These are phyloP conservation scores for Paraphaeosphaeria sporulosa DNA, from an alignment of 2,329 filamentous ascomycete species.

Conservation along the genomic window DNA sequence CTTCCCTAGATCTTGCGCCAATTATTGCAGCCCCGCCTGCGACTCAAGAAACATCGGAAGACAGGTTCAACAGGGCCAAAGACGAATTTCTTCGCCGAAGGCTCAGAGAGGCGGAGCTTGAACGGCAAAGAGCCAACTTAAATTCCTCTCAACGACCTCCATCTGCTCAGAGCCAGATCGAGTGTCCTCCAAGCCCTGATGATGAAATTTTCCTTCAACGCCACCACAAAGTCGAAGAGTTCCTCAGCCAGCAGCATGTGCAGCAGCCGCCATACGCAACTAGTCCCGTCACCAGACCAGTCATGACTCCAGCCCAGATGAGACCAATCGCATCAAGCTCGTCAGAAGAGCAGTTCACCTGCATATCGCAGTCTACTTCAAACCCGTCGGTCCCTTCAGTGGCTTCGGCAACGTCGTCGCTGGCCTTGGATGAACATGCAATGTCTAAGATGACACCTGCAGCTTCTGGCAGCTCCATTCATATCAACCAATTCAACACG, in stretches of 20 bases:
- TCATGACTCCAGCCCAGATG: slow-evolving; percentile 27
- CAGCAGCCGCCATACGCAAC: slow-evolving; percentile 46
- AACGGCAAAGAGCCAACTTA: slow-evolving; percentile 35
- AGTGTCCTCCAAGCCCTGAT: slow-evolving; percentile 59
- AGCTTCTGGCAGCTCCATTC: slow-evolving; percentile 48
- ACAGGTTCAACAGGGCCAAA: slow-evolving; percentile 47
- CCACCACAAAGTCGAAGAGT: slow-evolving; percentile 40
- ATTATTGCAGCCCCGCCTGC: slow-evolving; percentile 22
- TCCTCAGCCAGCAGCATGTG: slow-evolving; percentile 36
- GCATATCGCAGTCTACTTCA: slow-evolving; percentile 59
- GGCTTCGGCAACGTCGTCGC: slow-evolving; percentile 56
- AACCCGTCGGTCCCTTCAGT: slow-evolving; percentile 61
- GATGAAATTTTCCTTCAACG: slow-evolving; percentile 45
- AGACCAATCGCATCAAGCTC: slow-evolving; percentile 52
- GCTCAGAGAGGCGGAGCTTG: slow-evolving; percentile 39
- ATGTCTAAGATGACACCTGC: slow-evolving; percentile 30
- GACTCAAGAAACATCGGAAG: slow-evolving; percentile 37
- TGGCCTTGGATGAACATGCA: slow-evolving; percentile 47
- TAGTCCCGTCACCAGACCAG: slow-evolving; percentile 47
- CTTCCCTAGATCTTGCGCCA: slow-evolving; percentile 27
- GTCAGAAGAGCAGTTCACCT: slow-evolving; percentile 57
- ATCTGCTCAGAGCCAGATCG: slow-evolving; percentile 41
- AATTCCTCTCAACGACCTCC: slow-evolving; percentile 31
- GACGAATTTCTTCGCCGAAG: slow-evolving; percentile 49
- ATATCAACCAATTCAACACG: slow-evolving; percentile 36